A percentile compares a stretch with the other conserved stretches of the same genome.
Evolutionary conservation across 1,284 basidiomycete genomes (phyloP).

Genomic region (Schizophyllum commune): DNA sequence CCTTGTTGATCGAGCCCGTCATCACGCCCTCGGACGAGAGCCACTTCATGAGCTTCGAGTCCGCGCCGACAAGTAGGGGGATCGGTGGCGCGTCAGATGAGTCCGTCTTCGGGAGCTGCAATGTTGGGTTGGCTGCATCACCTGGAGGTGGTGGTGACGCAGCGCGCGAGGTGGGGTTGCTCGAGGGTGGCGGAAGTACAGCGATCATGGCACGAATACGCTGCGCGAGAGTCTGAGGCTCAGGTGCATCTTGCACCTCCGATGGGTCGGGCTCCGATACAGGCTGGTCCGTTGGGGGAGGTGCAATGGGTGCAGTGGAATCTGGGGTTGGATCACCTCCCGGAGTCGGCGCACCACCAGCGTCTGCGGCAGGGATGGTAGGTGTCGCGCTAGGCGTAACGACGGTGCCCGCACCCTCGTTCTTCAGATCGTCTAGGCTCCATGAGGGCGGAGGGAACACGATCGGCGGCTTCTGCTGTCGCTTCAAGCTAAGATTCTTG

Average conservation of each 20-base stretch:
- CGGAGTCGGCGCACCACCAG: neutral
- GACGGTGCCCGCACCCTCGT: slow-evolving; percentile 17
- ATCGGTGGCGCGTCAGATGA: slow-evolving; percentile 21
- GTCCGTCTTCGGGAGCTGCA: too few relatives aligned
- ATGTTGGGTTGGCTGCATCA: slow-evolving; percentile 13
- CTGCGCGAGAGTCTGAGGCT: slow-evolving; percentile 31
- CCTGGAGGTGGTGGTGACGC: slow-evolving; percentile 9
- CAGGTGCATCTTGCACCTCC: slow-evolving; percentile 17
- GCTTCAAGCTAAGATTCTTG: slow-evolving; percentile 1
- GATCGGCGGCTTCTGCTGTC: slow-evolving; percentile 12
- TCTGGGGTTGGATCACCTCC: slow-evolving; percentile 12
- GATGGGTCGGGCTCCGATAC: slow-evolving; percentile 2
- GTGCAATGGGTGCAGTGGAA: too few relatives aligned
- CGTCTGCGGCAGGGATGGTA: slow-evolving; percentile 14
- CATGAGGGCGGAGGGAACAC: slow-evolving; percentile 36
- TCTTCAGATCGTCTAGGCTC: slow-evolving; percentile 24
- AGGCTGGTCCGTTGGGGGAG: neutral
- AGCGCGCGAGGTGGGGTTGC: slow-evolving; percentile 9
- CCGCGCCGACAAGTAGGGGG: slow-evolving; percentile 23
- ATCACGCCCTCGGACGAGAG: slow-evolving; percentile 49
- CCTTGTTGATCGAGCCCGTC: slow-evolving; percentile 38
- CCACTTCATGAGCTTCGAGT: slow-evolving; percentile 37
- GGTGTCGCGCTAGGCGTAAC: neutral
- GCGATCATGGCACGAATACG: slow-evolving; percentile 35
- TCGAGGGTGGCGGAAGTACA: slow-evolving; percentile 22